Base-by-base conservation (phyloP, 257 asterid genomes). In the Ocimum tenuiflorum region DNA sequence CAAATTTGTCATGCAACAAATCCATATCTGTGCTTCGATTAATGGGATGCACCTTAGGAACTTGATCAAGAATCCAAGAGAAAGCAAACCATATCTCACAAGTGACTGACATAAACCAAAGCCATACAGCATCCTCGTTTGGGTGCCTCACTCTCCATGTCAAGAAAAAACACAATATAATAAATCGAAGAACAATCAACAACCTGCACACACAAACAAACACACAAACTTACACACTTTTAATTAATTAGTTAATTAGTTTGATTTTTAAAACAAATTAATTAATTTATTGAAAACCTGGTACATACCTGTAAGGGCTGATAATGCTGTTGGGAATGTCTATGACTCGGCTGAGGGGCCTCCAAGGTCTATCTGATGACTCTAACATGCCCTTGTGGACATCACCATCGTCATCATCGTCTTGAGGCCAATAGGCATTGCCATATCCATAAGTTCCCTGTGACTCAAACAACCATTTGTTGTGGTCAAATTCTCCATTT, bases 401-500 rank as follows among this genome's bases (percentile, higher is more conserved):
- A 4, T 78, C 86, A 0, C 65, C 85, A 4, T 75, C 89, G 18
- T 81, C 89, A n/a, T 85, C 43, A n/a, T 82, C 92, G 1, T 84
- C 91, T 6, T 75, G 83, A 6, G 97, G 97, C 94, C 97, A 87
- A 46, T 90, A 90, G 6, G 97, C 97, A 23, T 83, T 90, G 0
- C 95, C 95, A 33, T 83, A 83, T 2, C 97, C 97, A 35, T 87
- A 90, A 0, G 97, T 90, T 14, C 95, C 97, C 46, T 83, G 94
- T 2, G 97, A 82, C 77, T 90, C 95, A 31, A 85, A 90, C 5
- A 90, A 56, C 95, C 95, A 90, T 60, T 83, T 90, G 12, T 90
- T 87, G 73, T 87, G 94, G 60, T 90, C 97, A 24, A 90, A 90
- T 6, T 90, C 97, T 8, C 97, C 97, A 4, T 73, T 82, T 68